Evolutionary conservation across 148 eudicot genomes (phyloP), one percentile per base, ranked within the genome.

Genomic region (Chenopodium suecicum): DNA sequence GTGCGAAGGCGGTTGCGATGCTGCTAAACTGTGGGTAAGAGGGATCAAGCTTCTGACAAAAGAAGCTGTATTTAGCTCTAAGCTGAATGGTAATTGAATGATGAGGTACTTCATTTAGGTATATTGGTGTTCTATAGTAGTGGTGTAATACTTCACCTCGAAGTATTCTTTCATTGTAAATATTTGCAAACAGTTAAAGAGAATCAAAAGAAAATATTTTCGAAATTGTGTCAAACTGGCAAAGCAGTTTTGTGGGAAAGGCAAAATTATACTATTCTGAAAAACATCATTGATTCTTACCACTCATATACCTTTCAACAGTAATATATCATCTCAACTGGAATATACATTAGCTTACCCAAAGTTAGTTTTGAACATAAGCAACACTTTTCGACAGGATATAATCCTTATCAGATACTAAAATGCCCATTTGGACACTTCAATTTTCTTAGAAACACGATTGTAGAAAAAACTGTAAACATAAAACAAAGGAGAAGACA

Each of bases 11-110:
- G 94, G 98, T n/a, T 46, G 65, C n/a, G 98, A 95, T 77, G 86
- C 76, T 80, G 96, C 98, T 6, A 87, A 91, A 88, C 32, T 93
- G 71, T 95, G 98, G 98, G 97, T 91, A 32, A 89, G 97, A 74
- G 97, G 98, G 60, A 93, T 95, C 58, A 88, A 87, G 88, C 91
- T 95, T 65, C 88, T 95, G 31, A 91, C 93, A 1, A 85, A 62
- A 79, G 89, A 90, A 58, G 91, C 87, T 77, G 75, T 71, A 27
- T 83, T 83, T 60, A 76, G 86, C 68, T 80, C 68, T 44, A 82
- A 73, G 73, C 47, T 41, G 58, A 47, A 52, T 32, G 66, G 16
- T 19, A 25, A 34, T 47, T 63, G 65, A 74, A 56, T 34, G 37
- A 46, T 78, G 31, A 9, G 6, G 56, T 9, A 46, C 41, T 73